phyloP scores from a whole-genome alignment of 2,329 filamentous ascomycete genomes.

The Diplocarpon rosae region DNA sequence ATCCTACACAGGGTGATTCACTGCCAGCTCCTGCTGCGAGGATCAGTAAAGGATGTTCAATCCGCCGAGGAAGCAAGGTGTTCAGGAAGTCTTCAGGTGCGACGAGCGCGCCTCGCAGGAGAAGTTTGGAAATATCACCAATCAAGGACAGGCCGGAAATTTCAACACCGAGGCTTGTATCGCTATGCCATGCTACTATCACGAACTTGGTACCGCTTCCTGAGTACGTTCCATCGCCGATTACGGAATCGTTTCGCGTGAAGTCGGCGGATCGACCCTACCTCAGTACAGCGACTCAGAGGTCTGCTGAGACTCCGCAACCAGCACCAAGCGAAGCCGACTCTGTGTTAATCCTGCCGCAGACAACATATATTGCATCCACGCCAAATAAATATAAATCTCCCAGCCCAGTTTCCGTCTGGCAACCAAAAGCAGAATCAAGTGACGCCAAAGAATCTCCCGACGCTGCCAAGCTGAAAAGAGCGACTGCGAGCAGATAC shows the following conservation, averaged over 20 bases:
- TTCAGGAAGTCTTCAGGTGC: not conserved
- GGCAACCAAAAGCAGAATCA: not conserved
- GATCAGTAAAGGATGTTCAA: slow-evolving; percentile 1
- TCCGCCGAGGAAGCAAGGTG: slow-evolving; percentile 1
- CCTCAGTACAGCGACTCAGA: not conserved
- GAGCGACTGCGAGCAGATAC: not conserved
- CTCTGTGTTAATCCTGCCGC: no score
- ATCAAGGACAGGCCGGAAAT: not conserved
- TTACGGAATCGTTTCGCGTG: not conserved
- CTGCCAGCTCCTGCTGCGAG: not conserved
- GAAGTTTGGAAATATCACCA: not conserved
- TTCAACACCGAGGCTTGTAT: not conserved
- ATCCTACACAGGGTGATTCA: not conserved
- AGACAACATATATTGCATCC: no score
- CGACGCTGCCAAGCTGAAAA: not conserved
- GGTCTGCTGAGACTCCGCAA: not conserved
- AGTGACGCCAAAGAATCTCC: not conserved
- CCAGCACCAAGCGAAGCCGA: no score
- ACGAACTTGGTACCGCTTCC: slow-evolving; percentile 3
- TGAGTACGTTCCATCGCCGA: slow-evolving; percentile 3
- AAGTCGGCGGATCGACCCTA: not conserved
- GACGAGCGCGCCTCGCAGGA: not conserved
- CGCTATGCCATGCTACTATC: not conserved
- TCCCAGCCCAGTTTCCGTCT: not conserved
- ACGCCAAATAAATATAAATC: no score